A percentile compares a stretch with the other conserved stretches of the same genome.
Evolutionary conservation across 768 basidiomycete genomes (phyloP).

Genomic region (Panus rudis): DNA sequence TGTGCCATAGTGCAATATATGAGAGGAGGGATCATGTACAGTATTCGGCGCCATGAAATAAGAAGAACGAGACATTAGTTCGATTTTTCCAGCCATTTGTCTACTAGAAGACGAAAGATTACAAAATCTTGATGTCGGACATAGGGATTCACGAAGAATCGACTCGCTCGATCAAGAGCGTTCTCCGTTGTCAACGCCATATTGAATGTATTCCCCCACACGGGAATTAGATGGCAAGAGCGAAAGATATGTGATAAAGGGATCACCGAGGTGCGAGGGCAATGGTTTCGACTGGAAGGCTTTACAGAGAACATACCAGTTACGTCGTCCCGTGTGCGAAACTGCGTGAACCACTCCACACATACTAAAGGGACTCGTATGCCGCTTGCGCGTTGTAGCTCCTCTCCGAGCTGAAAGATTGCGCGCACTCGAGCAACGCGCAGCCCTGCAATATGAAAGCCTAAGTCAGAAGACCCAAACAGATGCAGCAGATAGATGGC

Average conservation of each 20-base stretch:
- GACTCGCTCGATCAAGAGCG: conserved; percentile 6
- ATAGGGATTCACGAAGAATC: conserved; percentile 15
- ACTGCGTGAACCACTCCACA: conserved; percentile 23
- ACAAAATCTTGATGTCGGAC: conserved; percentile 11
- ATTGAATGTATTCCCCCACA: conserved; percentile 11
- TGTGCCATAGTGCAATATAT: too few relatives aligned
- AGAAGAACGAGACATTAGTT: too few relatives aligned
- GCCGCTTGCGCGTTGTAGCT: too few relatives aligned
- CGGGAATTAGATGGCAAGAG: conserved; percentile 25
- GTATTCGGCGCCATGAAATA: too few relatives aligned
- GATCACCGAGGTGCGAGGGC: conserved; percentile 18
- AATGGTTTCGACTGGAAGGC: conserved; percentile 13
- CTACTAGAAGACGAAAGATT: conserved; percentile 4
- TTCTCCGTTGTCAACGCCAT: conserved; percentile 8
- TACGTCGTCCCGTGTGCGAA: conserved; percentile 10
- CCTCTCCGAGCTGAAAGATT: too few relatives aligned
- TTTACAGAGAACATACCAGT: conserved; percentile 16
- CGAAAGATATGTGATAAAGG: conserved; percentile 18
- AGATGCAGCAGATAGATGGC: too few relatives aligned
- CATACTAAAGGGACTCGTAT: conserved; percentile 20
- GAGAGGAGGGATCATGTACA: too few relatives aligned
- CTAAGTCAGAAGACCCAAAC: too few relatives aligned
- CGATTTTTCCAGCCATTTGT: conserved; percentile 1
- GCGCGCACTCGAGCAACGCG: too few relatives aligned
- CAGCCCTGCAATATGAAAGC: too few relatives aligned